Evolutionary conservation across 1,284 basidiomycete genomes (phyloP), one percentile per base, ranked within the genome.

Genomic region (Abortiporus biennis): DNA sequence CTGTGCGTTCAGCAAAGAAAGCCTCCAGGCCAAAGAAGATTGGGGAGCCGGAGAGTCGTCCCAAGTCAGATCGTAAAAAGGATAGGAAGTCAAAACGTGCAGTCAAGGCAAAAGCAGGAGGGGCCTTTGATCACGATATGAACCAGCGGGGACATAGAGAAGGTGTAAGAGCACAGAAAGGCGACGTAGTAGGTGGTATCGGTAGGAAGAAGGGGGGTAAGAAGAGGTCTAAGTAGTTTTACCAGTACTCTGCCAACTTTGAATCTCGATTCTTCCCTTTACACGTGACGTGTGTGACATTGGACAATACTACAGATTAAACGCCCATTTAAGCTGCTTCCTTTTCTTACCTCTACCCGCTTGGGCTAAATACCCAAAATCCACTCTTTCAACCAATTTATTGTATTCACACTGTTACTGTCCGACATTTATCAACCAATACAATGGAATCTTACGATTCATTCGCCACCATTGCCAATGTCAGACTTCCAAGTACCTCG

Each of bases 1-100:
- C 90, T 1, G 86, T 95, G 49, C 85, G 92, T 39, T 78, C 77
- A 9, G 91, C 88, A 6, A 96, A 97, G 65, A 92, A 85, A 64
- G 71, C 80, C 6, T 63, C 68, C 20, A 75, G 76, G 50, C 82
- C 82, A 1, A 63, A 56, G 25, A 77, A 75, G 59, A 77, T 78
- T 53, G 70, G 69, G 34, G 59, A 66, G 42, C 58, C 56, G 21
- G 61, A 62, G 46, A 47, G 48, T 36, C 49, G 48, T 15, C 47
- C 47, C 15, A 47, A 50, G 38, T 56, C 52, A 40, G 43, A 48
- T 23, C 54, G 52, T 42, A 53, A 54, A 38, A 55, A 55, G 38
- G 53, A 50, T 36, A 42, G 45, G 4, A 51, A 49, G 45, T 44
- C 43, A 47, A 35, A 38, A 17, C 49, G 25, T 15, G 42, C 40